Conservation (phyloP, 2,329 filamentous ascomycete species). For the Colletotrichum sp. region DNA sequence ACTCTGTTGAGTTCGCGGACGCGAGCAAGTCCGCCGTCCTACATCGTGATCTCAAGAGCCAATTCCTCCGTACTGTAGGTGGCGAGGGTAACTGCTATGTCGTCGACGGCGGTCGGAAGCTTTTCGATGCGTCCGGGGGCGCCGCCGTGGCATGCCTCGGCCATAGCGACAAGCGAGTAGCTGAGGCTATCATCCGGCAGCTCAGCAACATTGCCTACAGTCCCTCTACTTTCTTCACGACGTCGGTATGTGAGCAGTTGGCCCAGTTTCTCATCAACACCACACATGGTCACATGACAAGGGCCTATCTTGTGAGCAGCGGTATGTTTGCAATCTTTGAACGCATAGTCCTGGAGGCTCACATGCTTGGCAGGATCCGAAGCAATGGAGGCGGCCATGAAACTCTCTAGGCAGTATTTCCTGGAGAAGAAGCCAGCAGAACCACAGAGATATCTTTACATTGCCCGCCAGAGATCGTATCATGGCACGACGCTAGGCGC, state of each 20-base stretch:
- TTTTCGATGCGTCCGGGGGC: constrained; percentile 40
- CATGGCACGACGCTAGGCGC: constrained; percentile 76
- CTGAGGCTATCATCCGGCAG: constrained; percentile 31
- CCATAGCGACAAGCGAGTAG: constrained; percentile 30
- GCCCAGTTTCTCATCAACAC: constrained; percentile 39
- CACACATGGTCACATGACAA: constrained; percentile 39
- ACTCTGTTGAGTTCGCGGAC: neutral
- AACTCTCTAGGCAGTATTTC: constrained; percentile 54
- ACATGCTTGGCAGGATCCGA: constrained; percentile 49
- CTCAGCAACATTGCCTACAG: constrained; percentile 34
- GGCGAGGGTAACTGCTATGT: constrained; percentile 42
- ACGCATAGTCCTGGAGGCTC: neutral
- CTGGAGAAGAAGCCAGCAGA: constrained; percentile 50
- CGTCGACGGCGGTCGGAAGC: constrained; percentile 32
- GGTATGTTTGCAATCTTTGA: constrained; percentile 28
- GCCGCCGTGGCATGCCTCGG: constrained; percentile 38
- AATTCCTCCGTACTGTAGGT: neutral
- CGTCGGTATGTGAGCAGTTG: constrained; percentile 41
- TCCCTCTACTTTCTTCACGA: constrained; percentile 47
- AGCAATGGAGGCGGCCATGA: constrained; percentile 53
- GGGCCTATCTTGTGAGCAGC: constrained; percentile 42
- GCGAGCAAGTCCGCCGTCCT: constrained; percentile 9
- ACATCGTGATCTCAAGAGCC: constrained; percentile 11
- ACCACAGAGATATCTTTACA: constrained; percentile 65
- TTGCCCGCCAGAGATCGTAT: constrained; percentile 71